phyloP scores from a whole-genome alignment of 78 protist species.

The Guillardia theta region DNA sequence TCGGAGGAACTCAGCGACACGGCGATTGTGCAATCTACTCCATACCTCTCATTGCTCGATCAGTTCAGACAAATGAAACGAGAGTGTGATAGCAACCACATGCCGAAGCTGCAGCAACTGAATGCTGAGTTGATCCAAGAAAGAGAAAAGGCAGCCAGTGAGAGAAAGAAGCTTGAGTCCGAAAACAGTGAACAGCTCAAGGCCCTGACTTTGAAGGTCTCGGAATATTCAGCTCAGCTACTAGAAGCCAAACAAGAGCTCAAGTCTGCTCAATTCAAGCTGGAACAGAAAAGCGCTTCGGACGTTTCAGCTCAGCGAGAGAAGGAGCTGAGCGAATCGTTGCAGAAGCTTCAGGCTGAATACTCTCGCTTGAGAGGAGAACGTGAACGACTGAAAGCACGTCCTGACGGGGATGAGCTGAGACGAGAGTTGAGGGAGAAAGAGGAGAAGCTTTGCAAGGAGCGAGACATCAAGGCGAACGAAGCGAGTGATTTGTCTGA shows the following conservation, averaged over 20 bases:
- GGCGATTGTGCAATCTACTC: not conserved
- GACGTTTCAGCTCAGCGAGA: not conserved
- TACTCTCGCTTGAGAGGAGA: not conserved
- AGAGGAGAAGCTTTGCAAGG: not conserved
- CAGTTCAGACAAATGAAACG: not conserved
- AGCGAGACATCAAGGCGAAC: not conserved
- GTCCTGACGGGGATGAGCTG: constrained; percentile 1
- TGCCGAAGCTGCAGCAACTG: not conserved
- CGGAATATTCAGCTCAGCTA: not conserved
- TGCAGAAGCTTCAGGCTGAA: not conserved
- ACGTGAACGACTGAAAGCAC: not conserved
- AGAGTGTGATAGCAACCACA: not conserved
- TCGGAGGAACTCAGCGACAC: not conserved
- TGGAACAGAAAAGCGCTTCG: not conserved
- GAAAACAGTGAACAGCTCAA: not conserved
- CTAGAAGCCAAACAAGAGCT: not conserved
- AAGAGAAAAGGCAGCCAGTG: not conserved
- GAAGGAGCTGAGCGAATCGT: not conserved
- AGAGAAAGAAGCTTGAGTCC: not conserved
- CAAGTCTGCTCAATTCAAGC: not conserved
- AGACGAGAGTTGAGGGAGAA: not conserved
- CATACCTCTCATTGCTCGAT: not conserved
- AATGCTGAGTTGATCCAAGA: not conserved
- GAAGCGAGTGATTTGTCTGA: not conserved
- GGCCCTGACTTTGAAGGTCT: not conserved